Evolutionary conservation across 164 flowering plant species (phyloP), one percentile per base, ranked within the genome.

Genomic region (Sextonia rubra): DNA sequence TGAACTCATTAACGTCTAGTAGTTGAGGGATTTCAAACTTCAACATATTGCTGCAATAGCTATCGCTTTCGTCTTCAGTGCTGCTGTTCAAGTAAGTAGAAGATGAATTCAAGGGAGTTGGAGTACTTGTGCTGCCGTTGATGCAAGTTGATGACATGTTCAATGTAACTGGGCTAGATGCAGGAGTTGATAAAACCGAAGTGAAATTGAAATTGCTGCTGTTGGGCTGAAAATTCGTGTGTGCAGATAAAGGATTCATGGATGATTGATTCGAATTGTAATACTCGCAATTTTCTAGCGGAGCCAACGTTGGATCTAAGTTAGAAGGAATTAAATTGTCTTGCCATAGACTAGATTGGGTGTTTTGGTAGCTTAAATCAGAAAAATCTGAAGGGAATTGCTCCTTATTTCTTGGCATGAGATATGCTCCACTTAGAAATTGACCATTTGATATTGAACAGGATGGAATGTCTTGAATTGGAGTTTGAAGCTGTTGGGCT

Each of bases 31-130:
- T 74, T 69, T 86, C 88, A 69, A 87, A 88, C 80, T 81, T 84
- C 67, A 85, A 66, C 77, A 83, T 29, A 68, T 79, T 73, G 74
- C 91, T 87, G 78, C 92, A 78, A 48, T 85, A 83, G 82, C 88
- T 89, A 56, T 85, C 91, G 29, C 79, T 79, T 32, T 86, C 90
- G 69, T 87, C 91, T 67, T 87, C 90, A 0, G 85, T 84, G 76
- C 80, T 76, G 76, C 79, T 74, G 66, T 60, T 68, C 48, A 69
- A 7, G 47, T 63, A 25, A 2, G 83, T 82, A 17, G 91, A 83
- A 26, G 84, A 82, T 14, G 91, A 89, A 75, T 85, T 80, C 83
- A 87, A 74, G 0, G 86, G 90, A 3, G 90, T 78, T 3, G 89
- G 80, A 76, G n/a, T n/a, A n/a, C 90, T 84, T 6, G 92, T 44